Conservation (phyloP, 2,329 filamentous ascomycete species). For the Aphanocladium album region DNA sequence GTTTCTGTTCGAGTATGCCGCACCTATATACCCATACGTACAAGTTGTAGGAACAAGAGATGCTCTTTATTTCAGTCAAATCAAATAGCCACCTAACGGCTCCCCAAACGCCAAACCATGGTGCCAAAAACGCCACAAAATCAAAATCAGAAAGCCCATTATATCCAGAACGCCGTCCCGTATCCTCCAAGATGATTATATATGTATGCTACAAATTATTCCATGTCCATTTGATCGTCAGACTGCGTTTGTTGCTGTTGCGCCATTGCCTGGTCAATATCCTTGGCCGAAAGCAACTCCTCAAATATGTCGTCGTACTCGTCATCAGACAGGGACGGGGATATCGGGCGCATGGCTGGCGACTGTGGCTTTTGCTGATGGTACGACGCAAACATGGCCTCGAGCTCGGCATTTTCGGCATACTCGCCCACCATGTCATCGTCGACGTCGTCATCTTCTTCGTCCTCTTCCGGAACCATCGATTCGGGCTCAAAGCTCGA, state of each 20-base stretch:
- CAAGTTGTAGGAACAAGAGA: conserved; percentile 8
- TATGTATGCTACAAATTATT: too few species aligned
- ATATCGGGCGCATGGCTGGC: conserved; percentile 24
- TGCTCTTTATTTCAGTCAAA: background rate
- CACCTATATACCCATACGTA: conserved; percentile 24
- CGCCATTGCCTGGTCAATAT: conserved; percentile 10
- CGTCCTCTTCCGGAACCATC: conserved; percentile 20
- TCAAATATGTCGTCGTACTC: conserved; percentile 60
- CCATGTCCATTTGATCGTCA: conserved; percentile 5
- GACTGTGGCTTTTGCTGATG: conserved; percentile 23
- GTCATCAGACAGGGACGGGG: conserved; percentile 44
- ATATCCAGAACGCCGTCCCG: background rate
- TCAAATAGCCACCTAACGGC: background rate
- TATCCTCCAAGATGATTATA: too few species aligned
- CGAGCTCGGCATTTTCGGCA: conserved; percentile 52
- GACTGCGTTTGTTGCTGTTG: conserved; percentile 19
- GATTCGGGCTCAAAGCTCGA: conserved; percentile 30
- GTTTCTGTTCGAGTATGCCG: conserved; percentile 1
- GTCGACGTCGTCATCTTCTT: conserved; percentile 40
- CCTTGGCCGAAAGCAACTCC: conserved; percentile 26
- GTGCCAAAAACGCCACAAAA: background rate
- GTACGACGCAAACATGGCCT: conserved; percentile 50
- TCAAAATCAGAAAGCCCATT: background rate
- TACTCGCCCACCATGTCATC: conserved; percentile 48
- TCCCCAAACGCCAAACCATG: background rate